Evolutionary conservation across 495 filamentous ascomycete species (phyloP).

Genomic region (Talaromyces wortmannii): DNA sequence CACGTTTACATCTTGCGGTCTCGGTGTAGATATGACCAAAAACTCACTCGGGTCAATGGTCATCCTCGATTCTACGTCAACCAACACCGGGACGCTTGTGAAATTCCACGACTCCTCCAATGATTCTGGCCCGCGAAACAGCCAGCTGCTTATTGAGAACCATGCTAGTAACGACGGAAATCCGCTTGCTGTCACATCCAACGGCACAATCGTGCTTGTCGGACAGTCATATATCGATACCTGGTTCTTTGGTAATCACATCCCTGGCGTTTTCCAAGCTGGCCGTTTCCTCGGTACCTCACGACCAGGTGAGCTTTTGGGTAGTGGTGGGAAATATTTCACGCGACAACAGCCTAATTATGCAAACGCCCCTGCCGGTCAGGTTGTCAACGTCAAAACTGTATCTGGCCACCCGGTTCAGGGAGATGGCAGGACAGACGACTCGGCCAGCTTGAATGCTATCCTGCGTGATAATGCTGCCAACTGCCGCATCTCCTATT

Average conservation of each 20-base stretch:
- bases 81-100: conserved; percentile 43
- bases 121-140: conserved; percentile 22
- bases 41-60: conserved; percentile 44
- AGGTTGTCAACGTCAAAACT: conserved; percentile 32
- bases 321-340: conserved; percentile 34
- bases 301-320: conserved; percentile 28
- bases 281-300: conserved; percentile 25
- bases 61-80: conserved; percentile 33
- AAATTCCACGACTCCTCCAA: conserved; percentile 35
- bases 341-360: conserved; percentile 52
- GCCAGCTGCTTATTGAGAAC: conserved; percentile 32
- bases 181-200: conserved; percentile 22
- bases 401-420: conserved; percentile 10
- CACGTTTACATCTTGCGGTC: conserved; percentile 22
- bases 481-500: conserved; percentile 40
- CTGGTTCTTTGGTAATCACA: conserved; percentile 32
- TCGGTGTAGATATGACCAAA: conserved; percentile 25
- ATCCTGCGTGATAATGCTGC: conserved; percentile 30
- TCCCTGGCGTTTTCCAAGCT: conserved; percentile 24
- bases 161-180: conserved; percentile 15
- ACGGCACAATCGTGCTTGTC: conserved; percentile 33
- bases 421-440: conserved; percentile 13
- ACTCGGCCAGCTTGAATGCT: conserved; percentile 27
- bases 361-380: conserved; percentile 13
- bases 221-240: conserved; percentile 37